Evolutionary conservation across 2,329 filamentous ascomycete species (phyloP).

Genomic region (Fusarium acutatum): DNA sequence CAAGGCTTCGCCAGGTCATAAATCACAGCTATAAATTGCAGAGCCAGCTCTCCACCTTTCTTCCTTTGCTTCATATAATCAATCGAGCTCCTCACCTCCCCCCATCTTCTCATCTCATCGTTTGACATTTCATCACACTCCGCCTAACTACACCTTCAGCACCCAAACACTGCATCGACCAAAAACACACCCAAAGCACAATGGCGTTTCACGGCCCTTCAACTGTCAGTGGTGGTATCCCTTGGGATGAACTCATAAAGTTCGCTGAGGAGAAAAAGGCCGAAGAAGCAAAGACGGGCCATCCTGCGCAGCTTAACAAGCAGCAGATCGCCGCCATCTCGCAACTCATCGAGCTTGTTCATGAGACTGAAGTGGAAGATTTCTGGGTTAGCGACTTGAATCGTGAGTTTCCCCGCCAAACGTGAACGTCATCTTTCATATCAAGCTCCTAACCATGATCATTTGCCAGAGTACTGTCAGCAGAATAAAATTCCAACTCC

Average conservation of each 20-base stretch:
- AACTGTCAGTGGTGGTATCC: background rate
- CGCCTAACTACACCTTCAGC: background rate
- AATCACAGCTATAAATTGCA: constrained; percentile 8
- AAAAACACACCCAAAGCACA: background rate
- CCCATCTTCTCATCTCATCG: background rate
- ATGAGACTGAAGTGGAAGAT: constrained; percentile 41
- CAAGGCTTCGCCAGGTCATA: background rate
- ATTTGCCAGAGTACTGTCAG: constrained; percentile 20
- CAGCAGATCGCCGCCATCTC: constrained; percentile 52
- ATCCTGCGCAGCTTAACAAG: constrained; percentile 49
- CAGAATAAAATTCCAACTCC: background rate
- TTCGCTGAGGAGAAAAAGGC: constrained; percentile 28
- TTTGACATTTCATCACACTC: background rate
- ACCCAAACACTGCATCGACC: background rate
- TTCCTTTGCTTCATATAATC: background rate
- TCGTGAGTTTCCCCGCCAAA: constrained; percentile 25
- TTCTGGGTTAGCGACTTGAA: constrained; percentile 45
- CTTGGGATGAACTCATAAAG: constrained; percentile 30
- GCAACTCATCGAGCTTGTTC: constrained; percentile 47
- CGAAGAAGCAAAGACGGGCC: constrained; percentile 17
- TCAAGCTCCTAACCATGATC: background rate
- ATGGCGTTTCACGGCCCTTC: background rate
- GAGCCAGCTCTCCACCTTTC: background rate
- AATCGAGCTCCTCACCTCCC: background rate
- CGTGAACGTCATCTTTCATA: background rate